Percentiles rank a stretch among this genome's conserved stretches.
phyloP scores from a whole-genome alignment of 2,329 filamentous ascomycete genomes.

The Aureobasidium sp. region DNA sequence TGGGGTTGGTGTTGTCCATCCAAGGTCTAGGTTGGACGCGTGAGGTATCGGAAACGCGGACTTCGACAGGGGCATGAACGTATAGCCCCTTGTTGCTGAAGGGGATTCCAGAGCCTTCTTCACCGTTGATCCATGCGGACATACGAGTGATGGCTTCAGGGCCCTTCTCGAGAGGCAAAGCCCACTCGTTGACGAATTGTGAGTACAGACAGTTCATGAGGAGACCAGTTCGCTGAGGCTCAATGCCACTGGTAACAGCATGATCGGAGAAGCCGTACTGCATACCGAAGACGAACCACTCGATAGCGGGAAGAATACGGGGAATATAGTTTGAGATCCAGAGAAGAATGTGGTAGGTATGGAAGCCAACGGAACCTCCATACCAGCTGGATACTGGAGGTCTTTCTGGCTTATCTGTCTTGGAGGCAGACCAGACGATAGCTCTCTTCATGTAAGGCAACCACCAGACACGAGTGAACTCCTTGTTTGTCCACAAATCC shows the following conservation, averaged over 20 bases:
- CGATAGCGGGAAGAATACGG: conserved; percentile 72
- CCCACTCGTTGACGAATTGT: conserved; percentile 99
- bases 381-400: conserved; percentile 66
- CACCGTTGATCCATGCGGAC: conserved; percentile 75
- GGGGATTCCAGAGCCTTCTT: conserved; percentile 62
- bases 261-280: conserved; percentile 83
- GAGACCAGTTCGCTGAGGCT: conserved; percentile 70
- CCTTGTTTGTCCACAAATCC: conserved; percentile 70
- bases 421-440: conserved; percentile 82
- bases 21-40: conserved; percentile 47
- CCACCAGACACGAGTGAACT: conserved; percentile 97
- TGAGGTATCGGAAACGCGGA: conserved; percentile 70
- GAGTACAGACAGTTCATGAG: conserved; percentile 97
- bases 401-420: conserved; percentile 54
- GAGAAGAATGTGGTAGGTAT: conserved; percentile 86
- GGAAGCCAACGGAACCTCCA: conserved; percentile 71
- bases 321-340: conserved; percentile 72
- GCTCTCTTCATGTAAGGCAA: conserved; percentile 83
- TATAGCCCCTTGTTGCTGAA: conserved; percentile 72
- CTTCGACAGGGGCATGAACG: conserved; percentile 85
- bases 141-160: conserved; percentile 79
- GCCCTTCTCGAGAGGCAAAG: conserved; percentile 73
- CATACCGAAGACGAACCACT: conserved; percentile 97
- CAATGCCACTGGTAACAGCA: conserved; percentile 61
- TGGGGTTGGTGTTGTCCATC: conserved; percentile 61